phyloP scores from a whole-genome alignment of 2,329 filamentous ascomycete species.

The Fusarium sororula region DNA sequence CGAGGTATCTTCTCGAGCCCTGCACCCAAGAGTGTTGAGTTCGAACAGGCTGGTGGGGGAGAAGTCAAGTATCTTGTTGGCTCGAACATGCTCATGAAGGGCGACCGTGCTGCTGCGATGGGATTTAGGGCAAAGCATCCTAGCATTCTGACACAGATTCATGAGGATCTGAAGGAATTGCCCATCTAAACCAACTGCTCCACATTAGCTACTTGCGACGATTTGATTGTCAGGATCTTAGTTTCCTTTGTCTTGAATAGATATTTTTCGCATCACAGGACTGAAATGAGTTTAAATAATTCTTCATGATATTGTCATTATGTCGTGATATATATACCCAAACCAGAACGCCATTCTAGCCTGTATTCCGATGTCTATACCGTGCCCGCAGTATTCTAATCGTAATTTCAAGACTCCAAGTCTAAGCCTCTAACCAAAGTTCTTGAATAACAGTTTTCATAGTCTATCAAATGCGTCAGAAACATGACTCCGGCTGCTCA shows the following conservation, averaged over 20 bases:
- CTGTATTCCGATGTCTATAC: background rate
- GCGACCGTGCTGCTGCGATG: slow-evolving; percentile 2
- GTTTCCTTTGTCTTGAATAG: background rate
- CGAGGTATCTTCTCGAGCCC: background rate
- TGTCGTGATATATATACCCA: background rate
- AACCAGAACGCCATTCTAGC: background rate
- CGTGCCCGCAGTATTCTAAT: background rate
- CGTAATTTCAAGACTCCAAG: background rate
- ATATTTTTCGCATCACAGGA: background rate
- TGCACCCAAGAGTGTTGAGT: background rate
- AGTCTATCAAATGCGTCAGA: slow-evolving; percentile 17
- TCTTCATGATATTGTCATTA: background rate
- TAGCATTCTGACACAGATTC: background rate
- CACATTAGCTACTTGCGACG: background rate
- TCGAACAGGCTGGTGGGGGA: slow-evolving; percentile 4
- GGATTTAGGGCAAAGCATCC: background rate
- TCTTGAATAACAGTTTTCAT: slow-evolving; percentile 10
- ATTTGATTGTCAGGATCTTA: rapidly evolving
- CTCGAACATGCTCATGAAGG: slow-evolving; percentile 15
- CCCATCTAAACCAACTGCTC: background rate
- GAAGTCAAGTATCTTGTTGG: slow-evolving; percentile 9
- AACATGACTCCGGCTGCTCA: background rate
- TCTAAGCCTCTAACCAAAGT: slow-evolving; percentile 18
- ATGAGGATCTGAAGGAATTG: slow-evolving; percentile 6
- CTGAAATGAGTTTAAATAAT: background rate